Evolutionary conservation across 345 rosid genomes (phyloP), one percentile per base, ranked within the genome.

Genomic region (Eucalyptus urophylla): DNA sequence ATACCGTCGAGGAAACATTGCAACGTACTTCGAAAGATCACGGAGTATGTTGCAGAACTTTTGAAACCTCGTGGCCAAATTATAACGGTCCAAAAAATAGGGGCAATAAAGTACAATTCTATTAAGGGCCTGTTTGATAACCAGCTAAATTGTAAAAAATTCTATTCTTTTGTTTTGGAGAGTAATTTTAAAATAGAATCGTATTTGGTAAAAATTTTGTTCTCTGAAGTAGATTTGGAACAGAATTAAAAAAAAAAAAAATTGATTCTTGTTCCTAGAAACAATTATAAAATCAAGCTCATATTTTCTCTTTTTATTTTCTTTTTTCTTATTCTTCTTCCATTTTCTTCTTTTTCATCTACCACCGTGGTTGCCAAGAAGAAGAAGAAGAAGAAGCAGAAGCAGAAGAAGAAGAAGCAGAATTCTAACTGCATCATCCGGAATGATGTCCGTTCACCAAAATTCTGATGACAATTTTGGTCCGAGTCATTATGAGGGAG

Each of bases 141-240:
- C 15, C 1, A 1, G 15, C 1, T 2, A 49, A 49, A 0, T 49
- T 49, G 6, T 49, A 1, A 49, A 49, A 43, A 43, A 43, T 5
- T 40, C 43, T 40, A 13, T 4, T 49, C 1, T 49, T 49, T 49
- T 13, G 1, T 49, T 49, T 49, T 0, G 0, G 1, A 0, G 15
- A 49, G 15, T 49, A 49, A 49, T 49, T 49, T 49, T 49, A 1
- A 6, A 49, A 49, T 15, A 49, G 5, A 49, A 49, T 49, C 50
- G 6, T 49, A 2, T 49, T 49, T 49, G 6, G 6, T 49, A 49
- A 49, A 49, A 49, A 4, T 1, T 49, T 1, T 13, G 1, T 49
- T 49, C 50, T 0, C 1, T 1, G 0, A 49, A 49, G 50, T 49
- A 13, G 50, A 49, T 49, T 49, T 49, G 2, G 15, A 49, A 49